Evolutionary conservation across 2,329 filamentous ascomycete genomes (phyloP).

Genomic region (Colletotrichum siamense): DNA sequence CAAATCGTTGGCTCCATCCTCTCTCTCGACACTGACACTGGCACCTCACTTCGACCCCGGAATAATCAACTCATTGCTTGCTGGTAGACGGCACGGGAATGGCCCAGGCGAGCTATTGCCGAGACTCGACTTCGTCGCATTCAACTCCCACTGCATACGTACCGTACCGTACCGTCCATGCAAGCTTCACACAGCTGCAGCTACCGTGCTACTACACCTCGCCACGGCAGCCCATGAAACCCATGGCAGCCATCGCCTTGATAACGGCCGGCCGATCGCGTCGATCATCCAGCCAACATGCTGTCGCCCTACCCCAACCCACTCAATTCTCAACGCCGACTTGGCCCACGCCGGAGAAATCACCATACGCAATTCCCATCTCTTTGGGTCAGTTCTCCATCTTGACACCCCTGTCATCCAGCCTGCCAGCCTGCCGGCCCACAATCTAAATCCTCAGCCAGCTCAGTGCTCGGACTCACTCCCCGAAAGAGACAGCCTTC

Average conservation of each 20-base stretch:
- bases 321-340: neutral
- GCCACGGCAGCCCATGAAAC: neutral
- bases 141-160: neutral
- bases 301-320: conserved; percentile 2
- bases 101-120: neutral
- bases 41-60: neutral
- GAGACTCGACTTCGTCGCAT: neutral
- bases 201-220: neutral
- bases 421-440: neutral
- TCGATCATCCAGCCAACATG: conserved; percentile 16
- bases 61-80: neutral
- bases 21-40: neutral
- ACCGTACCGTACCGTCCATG: neutral
- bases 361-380: neutral
- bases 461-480: neutral
- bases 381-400: neutral
- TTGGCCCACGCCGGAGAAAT: neutral
- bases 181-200: neutral
- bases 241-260: conserved; percentile 1
- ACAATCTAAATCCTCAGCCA: neutral
- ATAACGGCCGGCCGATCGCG: conserved; percentile 19
- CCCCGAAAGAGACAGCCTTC: neutral
- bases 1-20: neutral
- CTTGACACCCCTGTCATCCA: neutral
- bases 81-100: neutral